Conservation (phyloP, 139 green algal genomes). For the Chlorella sp. region DNA sequence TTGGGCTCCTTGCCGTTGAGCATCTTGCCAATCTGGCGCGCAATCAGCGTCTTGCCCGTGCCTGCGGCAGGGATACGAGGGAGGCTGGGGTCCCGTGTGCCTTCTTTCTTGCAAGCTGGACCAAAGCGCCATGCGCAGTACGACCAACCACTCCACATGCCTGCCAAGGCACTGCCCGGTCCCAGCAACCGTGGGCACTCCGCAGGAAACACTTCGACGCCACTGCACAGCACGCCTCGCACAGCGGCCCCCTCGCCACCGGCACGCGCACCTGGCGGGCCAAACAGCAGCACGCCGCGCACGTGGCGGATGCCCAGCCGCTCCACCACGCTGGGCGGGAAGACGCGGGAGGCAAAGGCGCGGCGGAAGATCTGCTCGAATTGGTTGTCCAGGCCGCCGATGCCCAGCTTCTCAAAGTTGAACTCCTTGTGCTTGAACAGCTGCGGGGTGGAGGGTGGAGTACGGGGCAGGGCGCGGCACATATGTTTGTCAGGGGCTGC, state of each 20-base stretch:
- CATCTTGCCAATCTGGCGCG: constrained; percentile 99
- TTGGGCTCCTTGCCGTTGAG: constrained; percentile 99
- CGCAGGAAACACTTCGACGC: background rate
- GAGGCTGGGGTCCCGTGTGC: no score
- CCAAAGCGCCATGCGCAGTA: background rate
- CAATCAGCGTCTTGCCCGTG: constrained; percentile 99
- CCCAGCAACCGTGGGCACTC: background rate
- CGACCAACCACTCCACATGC: background rate
- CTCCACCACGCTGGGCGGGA: constrained; percentile 88
- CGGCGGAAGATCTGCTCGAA: constrained; percentile 98
- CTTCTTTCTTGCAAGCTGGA: background rate
- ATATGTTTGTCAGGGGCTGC: no score
- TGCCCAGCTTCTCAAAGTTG: constrained; percentile 97
- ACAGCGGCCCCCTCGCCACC: background rate
- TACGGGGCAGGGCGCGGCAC: no score
- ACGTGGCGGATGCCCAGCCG: constrained; percentile 96
- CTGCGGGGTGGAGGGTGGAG: constrained; percentile 33
- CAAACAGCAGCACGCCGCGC: constrained; percentile 90
- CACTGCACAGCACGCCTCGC: background rate
- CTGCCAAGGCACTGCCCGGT: background rate
- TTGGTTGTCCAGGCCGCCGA: constrained; percentile 95
- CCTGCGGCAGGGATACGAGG: constrained; percentile 44
- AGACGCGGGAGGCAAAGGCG: constrained; percentile 94
- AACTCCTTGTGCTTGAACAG: constrained; percentile 97
- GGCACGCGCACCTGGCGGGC: constrained; percentile 67